Conservation (phyloP, 2,329 filamentous ascomycete genomes). For the Talaromyces sp. region DNA sequence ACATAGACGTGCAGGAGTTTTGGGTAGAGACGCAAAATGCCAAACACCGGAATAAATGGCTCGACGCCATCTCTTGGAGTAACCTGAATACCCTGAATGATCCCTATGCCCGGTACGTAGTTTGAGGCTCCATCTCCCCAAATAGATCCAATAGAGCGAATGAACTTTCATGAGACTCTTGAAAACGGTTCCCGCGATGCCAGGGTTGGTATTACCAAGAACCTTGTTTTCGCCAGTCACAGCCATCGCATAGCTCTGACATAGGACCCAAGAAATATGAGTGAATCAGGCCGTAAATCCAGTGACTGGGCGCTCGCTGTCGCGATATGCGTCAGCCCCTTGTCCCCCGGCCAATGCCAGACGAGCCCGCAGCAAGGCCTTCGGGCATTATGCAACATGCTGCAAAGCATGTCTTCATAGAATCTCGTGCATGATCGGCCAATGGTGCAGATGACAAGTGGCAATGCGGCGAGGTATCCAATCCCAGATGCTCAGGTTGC, state of each 20-base stretch:
- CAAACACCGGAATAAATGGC: background rate
- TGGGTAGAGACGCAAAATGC: background rate
- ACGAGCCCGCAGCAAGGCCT: background rate
- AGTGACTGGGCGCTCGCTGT: background rate
- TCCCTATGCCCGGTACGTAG: background rate
- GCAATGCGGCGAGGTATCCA: background rate
- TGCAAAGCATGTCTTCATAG: slow-evolving; percentile 1
- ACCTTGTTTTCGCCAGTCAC: background rate
- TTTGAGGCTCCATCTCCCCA: background rate
- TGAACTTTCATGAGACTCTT: background rate
- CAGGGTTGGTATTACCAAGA: background rate
- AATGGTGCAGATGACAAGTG: slow-evolving; percentile 10
- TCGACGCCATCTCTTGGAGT: background rate
- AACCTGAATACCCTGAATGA: background rate
- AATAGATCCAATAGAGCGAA: background rate
- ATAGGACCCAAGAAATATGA: background rate
- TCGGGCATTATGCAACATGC: slow-evolving; percentile 5
- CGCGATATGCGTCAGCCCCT: background rate
- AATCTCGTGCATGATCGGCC: slow-evolving; percentile 2
- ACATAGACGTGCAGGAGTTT: background rate
- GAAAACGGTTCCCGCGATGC: background rate
- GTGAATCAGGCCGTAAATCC: slow-evolving; percentile 4
- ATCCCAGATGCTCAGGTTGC: background rate
- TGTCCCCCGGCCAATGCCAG: slow-evolving; percentile 3
- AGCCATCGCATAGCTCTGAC: background rate